phyloP scores from a whole-genome alignment of 2,329 filamentous ascomycete species.

The Epichloe aotearoae region DNA sequence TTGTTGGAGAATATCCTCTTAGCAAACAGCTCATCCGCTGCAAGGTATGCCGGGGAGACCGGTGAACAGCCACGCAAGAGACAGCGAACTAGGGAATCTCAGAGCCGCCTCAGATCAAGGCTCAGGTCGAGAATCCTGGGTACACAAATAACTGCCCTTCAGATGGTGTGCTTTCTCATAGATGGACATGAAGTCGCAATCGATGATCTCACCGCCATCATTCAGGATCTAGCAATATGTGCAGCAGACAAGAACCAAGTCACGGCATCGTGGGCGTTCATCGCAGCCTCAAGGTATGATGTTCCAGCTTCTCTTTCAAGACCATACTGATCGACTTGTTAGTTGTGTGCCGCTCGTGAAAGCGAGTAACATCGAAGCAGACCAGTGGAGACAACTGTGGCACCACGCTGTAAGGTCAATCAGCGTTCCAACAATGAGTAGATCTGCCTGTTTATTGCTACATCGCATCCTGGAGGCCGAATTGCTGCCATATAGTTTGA shows the following conservation, averaged over 20 bases:
- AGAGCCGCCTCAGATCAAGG: conserved; percentile 35
- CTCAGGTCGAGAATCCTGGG: conserved; percentile 30
- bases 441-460: conserved; percentile 65
- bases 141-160: conserved; percentile 38
- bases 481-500: conserved; percentile 52
- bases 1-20: conserved; percentile 39
- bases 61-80: conserved; percentile 40
- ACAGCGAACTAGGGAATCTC: conserved; percentile 28
- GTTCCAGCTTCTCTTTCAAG: background rate
- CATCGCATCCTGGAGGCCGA: conserved; percentile 50
- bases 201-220: conserved; percentile 39
- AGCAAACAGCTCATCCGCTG: conserved; percentile 11
- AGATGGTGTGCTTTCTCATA: conserved; percentile 44
- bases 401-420: conserved; percentile 58
- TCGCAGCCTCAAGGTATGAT: conserved; percentile 64
- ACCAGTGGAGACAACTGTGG: conserved; percentile 62
- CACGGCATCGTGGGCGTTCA: conserved; percentile 68
- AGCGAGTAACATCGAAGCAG: conserved; percentile 21
- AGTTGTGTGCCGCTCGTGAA: conserved; percentile 19
- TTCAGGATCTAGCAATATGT: conserved; percentile 44
- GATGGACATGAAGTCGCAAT: conserved; percentile 29
- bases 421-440: conserved; percentile 55
- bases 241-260: conserved; percentile 56
- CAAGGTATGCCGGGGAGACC: conserved; percentile 14
- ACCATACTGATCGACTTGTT: conserved; percentile 10